Evolutionary conservation across 768 basidiomycete species (phyloP).

Genomic region (Punctularia strigosozonata): DNA sequence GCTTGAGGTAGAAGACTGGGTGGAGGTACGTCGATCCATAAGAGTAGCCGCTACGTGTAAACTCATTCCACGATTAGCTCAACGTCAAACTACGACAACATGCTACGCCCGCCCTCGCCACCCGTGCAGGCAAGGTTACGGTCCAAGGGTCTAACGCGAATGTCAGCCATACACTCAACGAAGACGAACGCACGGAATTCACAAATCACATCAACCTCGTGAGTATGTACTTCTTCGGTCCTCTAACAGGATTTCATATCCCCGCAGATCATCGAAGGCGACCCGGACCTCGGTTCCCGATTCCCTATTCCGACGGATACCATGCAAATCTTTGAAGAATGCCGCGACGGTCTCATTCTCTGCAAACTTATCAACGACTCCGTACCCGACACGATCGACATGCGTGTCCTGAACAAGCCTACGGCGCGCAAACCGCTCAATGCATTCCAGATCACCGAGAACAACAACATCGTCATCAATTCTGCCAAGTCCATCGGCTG

Average conservation of each 20-base stretch:
- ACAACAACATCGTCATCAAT: conserved; percentile 99
- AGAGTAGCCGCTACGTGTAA: conserved; percentile 14
- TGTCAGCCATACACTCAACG: conserved; percentile 94
- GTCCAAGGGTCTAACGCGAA: conserved; percentile 93
- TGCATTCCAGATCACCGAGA: conserved; percentile 98
- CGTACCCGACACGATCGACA: conserved; percentile 98
- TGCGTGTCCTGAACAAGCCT: conserved; percentile 92
- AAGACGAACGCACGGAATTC: conserved; percentile 90
- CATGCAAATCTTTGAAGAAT: conserved; percentile 98
- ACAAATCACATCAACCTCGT: conserved; percentile 98
- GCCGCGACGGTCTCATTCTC: conserved; percentile 88
- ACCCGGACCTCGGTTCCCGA: conserved; percentile 69
- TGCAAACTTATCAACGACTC: conserved; percentile 99
- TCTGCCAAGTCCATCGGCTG: conserved; percentile 98
- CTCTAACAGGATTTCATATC: not conserved
- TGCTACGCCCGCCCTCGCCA: conserved; percentile 30
- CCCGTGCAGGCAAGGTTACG: conserved; percentile 81
- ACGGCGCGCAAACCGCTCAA: conserved; percentile 74
- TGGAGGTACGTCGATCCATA: conserved; percentile 55
- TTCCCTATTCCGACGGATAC: conserved; percentile 92
- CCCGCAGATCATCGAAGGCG: conserved; percentile 81
- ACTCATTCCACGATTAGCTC: conserved; percentile 32
- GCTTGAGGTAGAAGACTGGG: conserved; percentile 96
- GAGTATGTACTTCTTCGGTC: conserved; percentile 19
- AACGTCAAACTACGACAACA: conserved; percentile 64